Conservation (phyloP, 1,139 yeast genomes). For the Yarrowia galli region DNA sequence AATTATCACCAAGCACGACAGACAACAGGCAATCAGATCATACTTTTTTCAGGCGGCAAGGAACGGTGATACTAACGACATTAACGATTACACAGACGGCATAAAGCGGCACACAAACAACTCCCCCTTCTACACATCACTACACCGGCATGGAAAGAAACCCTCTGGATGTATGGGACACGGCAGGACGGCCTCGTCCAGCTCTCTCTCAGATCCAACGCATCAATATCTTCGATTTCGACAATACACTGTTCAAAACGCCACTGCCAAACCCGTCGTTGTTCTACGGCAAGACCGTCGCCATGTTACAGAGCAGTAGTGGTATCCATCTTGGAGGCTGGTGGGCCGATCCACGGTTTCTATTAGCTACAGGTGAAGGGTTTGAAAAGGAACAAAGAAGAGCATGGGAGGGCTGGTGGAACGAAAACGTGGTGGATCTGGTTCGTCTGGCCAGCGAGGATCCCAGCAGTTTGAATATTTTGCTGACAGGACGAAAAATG, state of each 20-base stretch:
- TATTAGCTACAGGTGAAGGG: slow-evolving; percentile 51
- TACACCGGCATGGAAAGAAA: slow-evolving; percentile 14
- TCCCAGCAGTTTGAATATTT: slow-evolving; percentile 51
- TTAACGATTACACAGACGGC: background rate
- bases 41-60: background rate
- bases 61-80: background rate
- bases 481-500: slow-evolving; percentile 56
- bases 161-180: slow-evolving; percentile 37
- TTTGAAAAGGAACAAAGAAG: slow-evolving; percentile 47
- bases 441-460: slow-evolving; percentile 50
- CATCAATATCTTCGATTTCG: slow-evolving; percentile 58
- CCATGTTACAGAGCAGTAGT: slow-evolving; percentile 46
- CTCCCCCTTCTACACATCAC: too few species aligned
- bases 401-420: slow-evolving; percentile 55
- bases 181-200: slow-evolving; percentile 37
- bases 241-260: slow-evolving; percentile 56
- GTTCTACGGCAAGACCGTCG: slow-evolving; percentile 49
- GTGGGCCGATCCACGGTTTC: slow-evolving; percentile 55
- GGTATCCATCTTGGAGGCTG: slow-evolving; percentile 55
- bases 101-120: too few species aligned
- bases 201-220: slow-evolving; percentile 30
- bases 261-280: slow-evolving; percentile 56
- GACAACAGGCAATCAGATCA: background rate
- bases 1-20: background rate
- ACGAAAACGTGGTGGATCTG: slow-evolving; percentile 52